Evolutionary conservation across 208 protist genomes (phyloP), one percentile per base, ranked within the genome.

Genomic region (Trypanosoma vivax): DNA sequence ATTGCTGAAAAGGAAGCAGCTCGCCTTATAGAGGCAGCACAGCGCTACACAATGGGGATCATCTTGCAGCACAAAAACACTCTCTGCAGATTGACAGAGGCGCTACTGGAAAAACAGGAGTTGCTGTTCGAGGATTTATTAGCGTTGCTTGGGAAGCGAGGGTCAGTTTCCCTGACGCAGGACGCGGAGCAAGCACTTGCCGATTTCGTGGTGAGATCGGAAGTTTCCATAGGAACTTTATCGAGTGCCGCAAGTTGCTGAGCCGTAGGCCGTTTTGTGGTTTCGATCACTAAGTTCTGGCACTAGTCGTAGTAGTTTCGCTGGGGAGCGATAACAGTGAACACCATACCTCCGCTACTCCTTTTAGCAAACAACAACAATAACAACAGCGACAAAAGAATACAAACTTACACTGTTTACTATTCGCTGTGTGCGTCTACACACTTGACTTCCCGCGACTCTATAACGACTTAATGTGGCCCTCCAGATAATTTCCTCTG

Each of bases 111-210:
- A 30, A 76, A 76, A 68, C 83, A 85, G 59, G 80, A 95, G 51
- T 53, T 95, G 19, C 52, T 87, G 25, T 50, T 53, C 9, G 79
- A 87, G 53, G 88, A 95, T 46, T 47, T 95, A 6, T 65, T 75
- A 48, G 48, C 50, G 9, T 43, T 95, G 11, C 28, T 91, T 9
- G 88, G 82, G 4, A 53, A 69, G 3, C 65, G 74, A 2, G 52
- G 60, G 3, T 47, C 53, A 10, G 60, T 19, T 41, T 53, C 27
- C 1, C 37, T 49, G 33, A 53, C 69, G 4, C 37, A 28, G 34
- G 74, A 86, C 23, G 73, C 75, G 11, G 70, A 76, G 23, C 57
- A 56, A 49, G 75, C 75, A 34, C 64, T 92, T 10, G 47, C 18
- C 14, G 52, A 57, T n/a, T 92, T 88, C 55, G 43, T 73, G 23